Evolutionary conservation across 257 asterid species (phyloP).

Genomic region (Penstemon barbatus): DNA sequence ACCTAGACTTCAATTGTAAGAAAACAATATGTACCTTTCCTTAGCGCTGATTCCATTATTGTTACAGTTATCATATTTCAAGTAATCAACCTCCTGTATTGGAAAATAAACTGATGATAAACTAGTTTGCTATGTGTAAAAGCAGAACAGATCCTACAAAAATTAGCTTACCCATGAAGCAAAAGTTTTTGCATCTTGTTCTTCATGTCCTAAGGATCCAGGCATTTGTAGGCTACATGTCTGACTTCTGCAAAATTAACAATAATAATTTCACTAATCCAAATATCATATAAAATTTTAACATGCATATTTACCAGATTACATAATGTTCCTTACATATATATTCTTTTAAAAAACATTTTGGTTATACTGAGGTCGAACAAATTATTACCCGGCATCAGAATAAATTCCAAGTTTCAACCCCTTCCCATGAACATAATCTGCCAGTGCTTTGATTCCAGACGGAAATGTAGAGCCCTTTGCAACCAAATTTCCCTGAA

Average conservation of each 20-base stretch:
- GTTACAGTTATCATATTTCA: slow-evolving; percentile 92
- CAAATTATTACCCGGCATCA: slow-evolving; percentile 63
- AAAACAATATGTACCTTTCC: slow-evolving; percentile 46
- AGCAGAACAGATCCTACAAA: background rate
- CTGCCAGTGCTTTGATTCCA: slow-evolving; percentile 86
- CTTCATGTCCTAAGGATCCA: slow-evolving; percentile 79
- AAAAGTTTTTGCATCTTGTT: slow-evolving; percentile 89
- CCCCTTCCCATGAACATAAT: slow-evolving; percentile 84
- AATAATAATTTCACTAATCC: too few relatives aligned
- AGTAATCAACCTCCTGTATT: slow-evolving; percentile 79
- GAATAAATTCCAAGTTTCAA: slow-evolving; percentile 87
- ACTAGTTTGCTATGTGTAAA: background rate
- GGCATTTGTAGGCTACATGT: slow-evolving; percentile 85
- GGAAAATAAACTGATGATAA: background rate
- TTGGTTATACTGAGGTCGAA: background rate
- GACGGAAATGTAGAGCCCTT: slow-evolving; percentile 78
- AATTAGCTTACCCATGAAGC: slow-evolving; percentile 73
- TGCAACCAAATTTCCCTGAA: slow-evolving; percentile 71
- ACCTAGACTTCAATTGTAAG: too few relatives aligned
- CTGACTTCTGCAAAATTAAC: slow-evolving; percentile 43
- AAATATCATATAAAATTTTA: background rate
- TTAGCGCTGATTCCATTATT: slow-evolving; percentile 48
- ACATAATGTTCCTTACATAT: background rate
- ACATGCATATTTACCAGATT: too few relatives aligned
- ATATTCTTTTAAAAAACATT: too few relatives aligned